Base-by-base conservation (phyloP, 2,329 filamentous ascomycete species). In the Coniosporium tulheliwenetii region DNA sequence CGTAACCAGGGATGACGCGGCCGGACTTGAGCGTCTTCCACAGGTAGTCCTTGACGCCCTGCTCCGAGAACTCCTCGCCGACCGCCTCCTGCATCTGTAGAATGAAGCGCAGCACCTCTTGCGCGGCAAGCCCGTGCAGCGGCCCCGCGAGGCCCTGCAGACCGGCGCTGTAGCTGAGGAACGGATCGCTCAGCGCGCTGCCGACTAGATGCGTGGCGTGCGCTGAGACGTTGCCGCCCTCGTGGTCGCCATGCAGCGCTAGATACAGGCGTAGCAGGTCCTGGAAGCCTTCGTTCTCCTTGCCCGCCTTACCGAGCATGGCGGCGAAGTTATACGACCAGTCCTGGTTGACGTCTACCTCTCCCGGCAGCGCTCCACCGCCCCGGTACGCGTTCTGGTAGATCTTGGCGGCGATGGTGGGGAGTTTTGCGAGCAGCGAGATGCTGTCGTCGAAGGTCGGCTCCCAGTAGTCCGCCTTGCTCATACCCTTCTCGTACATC, bases 301-400 rank as follows among this genome's bases (percentile, higher is more conserved):
- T 77, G 50, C 86, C 85, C 39, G 80, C 76, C 68, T 93, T 94
- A 56, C 89, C 89, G 41, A 96, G 75, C 77, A 96, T 86, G 49
- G 86, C 84, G 37, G 91, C 91, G 56, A 95, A 98, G 73, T 98
- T 98, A 72, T 95, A 93, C 1, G 87, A 81, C 91, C 91, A 98
- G 64, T 98, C 91, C 65, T 95, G 85, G 50, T 81, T 73, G 43
- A 76, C 63, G 53, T 98, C 87, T 39, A 93, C 69, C 60, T 82
- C 68, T 51, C 80, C 75, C 8, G 85, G 78, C 46, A 94, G 70
- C 48, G 82, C 68, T 55, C 81, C 79, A 59, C 87, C 77, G 51
- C 70, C 65, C 58, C 75, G 69, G 73, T 91, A 84, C 47, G 85
- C 71, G 62, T 91, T 91, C 56, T 94, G 85, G 72, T 98, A 95